A percentile compares a stretch with the other conserved stretches of the same genome.
Evolutionary conservation across 768 basidiomycete genomes (phyloP).

Genomic region (Tephrocybe sp.): DNA sequence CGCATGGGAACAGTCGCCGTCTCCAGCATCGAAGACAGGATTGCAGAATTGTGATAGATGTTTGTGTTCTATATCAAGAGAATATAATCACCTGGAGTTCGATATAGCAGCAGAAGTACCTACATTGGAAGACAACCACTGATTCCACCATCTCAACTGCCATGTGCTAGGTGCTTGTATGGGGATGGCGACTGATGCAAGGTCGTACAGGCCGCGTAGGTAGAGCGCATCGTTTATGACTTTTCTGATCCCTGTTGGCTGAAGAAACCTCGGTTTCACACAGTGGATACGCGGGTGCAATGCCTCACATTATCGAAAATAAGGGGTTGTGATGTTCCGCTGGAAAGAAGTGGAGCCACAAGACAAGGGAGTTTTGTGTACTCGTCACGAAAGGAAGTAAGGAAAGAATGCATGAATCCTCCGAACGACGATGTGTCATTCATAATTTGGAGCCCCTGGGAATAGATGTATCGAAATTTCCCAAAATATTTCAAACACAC

Average conservation of each 20-base stretch:
- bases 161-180: constrained; percentile 44
- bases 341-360: constrained; percentile 57
- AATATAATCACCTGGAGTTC: background rate
- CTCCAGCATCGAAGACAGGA: constrained; percentile 59
- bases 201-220: constrained; percentile 47
- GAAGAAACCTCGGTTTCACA: constrained; percentile 12
- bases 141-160: constrained; percentile 30
- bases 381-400: constrained; percentile 66
- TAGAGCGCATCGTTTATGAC: constrained; percentile 64
- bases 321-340: constrained; percentile 28
- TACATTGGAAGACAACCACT: constrained; percentile 24
- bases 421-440: constrained; percentile 65
- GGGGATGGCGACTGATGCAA: constrained; percentile 50
- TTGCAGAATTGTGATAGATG: constrained; percentile 51
- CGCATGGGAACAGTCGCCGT: constrained; percentile 57
- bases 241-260: constrained; percentile 38
- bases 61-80: constrained; percentile 24
- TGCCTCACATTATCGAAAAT: constrained; percentile 44
- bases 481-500: background rate
- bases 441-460: constrained; percentile 67
- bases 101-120: constrained; percentile 5
- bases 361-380: constrained; percentile 59
- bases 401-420: constrained; percentile 56
- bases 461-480: background rate
- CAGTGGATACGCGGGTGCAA: constrained; percentile 5